phyloP scores from a whole-genome alignment of 192 early-diverging fungal species.

The Rhizophagus clarus region DNA sequence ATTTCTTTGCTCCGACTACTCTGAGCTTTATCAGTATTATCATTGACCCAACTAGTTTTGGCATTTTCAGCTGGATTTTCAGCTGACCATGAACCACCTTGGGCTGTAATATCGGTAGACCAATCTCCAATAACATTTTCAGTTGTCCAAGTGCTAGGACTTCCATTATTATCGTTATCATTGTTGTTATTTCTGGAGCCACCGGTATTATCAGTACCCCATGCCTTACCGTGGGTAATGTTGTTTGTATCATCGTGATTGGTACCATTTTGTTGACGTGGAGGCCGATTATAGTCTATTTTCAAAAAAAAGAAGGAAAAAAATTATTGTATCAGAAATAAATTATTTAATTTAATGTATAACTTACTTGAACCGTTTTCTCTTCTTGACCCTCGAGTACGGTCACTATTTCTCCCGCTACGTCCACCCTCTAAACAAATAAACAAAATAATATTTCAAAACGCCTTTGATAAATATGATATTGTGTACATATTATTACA shows the following conservation, averaged over 20 bases:
- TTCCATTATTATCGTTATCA: neutral
- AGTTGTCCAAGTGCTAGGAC: neutral
- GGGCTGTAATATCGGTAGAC: conserved; percentile 2
- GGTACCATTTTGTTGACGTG: conserved; percentile 34
- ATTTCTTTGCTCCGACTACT: neutral
- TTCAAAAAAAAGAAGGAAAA: neutral
- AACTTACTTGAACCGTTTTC: conserved; percentile 32
- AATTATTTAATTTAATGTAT: neutral
- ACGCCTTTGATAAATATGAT: neutral
- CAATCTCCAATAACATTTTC: neutral
- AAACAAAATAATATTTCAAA: neutral
- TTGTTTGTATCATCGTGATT: conserved; percentile 5
- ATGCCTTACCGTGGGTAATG: neutral
- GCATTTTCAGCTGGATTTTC: conserved; percentile 20
- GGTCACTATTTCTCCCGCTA: conserved; percentile 17
- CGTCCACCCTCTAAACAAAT: neutral
- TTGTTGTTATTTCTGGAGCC: conserved; percentile 8
- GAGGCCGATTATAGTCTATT: conserved; percentile 29
- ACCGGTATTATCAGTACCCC: neutral
- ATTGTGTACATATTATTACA: neutral
- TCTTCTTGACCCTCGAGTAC: conserved; percentile 8
- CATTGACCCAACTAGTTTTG: neutral
- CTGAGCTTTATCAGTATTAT: conserved; percentile 2
- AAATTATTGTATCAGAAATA: neutral
- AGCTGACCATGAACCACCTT: conserved; percentile 6